These are phyloP conservation scores for Meyerozyma smithsonii DNA, from an alignment of 1,139 yeast species.

Conservation along the genomic window DNA sequence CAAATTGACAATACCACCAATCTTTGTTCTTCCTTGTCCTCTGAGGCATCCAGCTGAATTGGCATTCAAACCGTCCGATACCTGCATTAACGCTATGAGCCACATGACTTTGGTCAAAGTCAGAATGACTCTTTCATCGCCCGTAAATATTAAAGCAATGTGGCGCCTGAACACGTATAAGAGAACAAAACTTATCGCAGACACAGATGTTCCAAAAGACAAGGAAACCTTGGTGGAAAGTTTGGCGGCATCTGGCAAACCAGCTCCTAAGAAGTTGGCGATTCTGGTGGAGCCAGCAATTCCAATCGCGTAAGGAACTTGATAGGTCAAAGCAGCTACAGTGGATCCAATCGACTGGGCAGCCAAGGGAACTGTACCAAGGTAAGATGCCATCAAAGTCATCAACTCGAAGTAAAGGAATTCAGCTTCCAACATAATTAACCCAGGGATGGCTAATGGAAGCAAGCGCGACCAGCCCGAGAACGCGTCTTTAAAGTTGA, in stretches of 20 bases:
- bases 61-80: conserved; percentile 55
- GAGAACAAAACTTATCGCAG: conserved; percentile 35
- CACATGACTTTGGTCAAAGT: conserved; percentile 44
- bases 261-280: conserved; percentile 57
- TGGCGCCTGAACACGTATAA: conserved; percentile 28
- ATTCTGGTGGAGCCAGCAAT: conserved; percentile 58
- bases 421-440: conserved; percentile 57
- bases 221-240: conserved; percentile 44
- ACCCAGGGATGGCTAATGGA: conserved; percentile 51
- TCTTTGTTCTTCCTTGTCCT: conserved; percentile 57
- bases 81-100: conserved; percentile 51
- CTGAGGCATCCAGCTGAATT: conserved; percentile 57
- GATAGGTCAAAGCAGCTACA: conserved; percentile 48
- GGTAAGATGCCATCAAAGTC: conserved; percentile 50
- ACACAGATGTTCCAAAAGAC: conserved; percentile 38
- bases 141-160: conserved; percentile 37
- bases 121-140: conserved; percentile 37
- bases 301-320: conserved; percentile 56
- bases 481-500: conserved; percentile 28
- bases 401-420: conserved; percentile 54
- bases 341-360: conserved; percentile 57
- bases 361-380: conserved; percentile 52
- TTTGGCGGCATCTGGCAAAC: conserved; percentile 41
- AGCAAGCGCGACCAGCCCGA: conserved; percentile 44
- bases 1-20: conserved; percentile 54